Conservation (phyloP, 2,329 filamentous ascomycete species). For the Sporothrix schenckii region DNA sequence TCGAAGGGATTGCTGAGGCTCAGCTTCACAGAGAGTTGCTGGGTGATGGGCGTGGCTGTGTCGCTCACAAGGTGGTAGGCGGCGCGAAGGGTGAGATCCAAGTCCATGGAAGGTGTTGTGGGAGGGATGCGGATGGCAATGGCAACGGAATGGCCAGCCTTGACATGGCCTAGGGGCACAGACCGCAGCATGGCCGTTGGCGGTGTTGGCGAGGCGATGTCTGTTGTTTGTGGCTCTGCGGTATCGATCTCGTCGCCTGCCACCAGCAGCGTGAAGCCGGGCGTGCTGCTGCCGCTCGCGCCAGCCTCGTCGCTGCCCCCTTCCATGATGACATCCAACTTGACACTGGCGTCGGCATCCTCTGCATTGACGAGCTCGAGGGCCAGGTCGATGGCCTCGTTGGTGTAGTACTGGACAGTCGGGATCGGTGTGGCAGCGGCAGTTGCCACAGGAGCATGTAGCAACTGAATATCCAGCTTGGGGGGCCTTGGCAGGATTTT, state of each 20-base stretch:
- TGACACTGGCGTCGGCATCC: constrained; percentile 73
- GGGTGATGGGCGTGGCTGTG: constrained; percentile 76
- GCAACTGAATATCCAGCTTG: constrained; percentile 76
- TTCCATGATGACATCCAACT: constrained; percentile 68
- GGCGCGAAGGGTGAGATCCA: constrained; percentile 72
- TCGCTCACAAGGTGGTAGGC: constrained; percentile 81
- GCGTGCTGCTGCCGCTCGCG: constrained; percentile 40
- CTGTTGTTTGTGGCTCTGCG: constrained; percentile 26
- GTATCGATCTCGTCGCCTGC: constrained; percentile 37
- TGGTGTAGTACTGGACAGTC: constrained; percentile 72
- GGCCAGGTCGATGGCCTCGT: constrained; percentile 71
- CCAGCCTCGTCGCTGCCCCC: constrained; percentile 47
- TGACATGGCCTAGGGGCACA: constrained; percentile 53
- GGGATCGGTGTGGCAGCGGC: background rate
- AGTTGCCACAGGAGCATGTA: background rate
- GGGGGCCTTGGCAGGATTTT: constrained; percentile 85
- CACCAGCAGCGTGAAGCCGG: constrained; percentile 48
- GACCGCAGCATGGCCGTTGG: constrained; percentile 45
- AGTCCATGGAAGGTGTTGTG: constrained; percentile 55
- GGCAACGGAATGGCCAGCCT: constrained; percentile 48
- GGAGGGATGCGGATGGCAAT: constrained; percentile 56
- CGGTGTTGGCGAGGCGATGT: background rate
- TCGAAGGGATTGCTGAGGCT: constrained; percentile 83
- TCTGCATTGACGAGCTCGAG: constrained; percentile 80
- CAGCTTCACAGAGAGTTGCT: constrained; percentile 69